A percentile compares a stretch with the other conserved stretches of the same genome.
phyloP scores from a whole-genome alignment of 2,329 filamentous ascomycete genomes.

The Balansia obtecta region DNA sequence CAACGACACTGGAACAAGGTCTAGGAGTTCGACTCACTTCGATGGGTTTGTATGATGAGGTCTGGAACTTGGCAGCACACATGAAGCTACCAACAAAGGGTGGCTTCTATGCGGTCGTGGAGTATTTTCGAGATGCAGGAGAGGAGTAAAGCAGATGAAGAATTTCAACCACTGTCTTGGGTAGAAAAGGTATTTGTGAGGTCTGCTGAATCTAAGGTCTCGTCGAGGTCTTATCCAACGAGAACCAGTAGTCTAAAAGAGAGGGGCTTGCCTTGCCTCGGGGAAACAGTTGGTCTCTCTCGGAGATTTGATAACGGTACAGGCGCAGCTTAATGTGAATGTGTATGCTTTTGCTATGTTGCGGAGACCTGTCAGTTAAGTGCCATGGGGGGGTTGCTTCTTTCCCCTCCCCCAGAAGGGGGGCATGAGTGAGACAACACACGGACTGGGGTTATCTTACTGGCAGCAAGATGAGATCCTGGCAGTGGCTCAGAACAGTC shows the following conservation, averaged over 20 bases:
- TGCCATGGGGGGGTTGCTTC: slow-evolving; percentile 18
- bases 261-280: slow-evolving; percentile 14
- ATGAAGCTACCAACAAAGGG: slow-evolving; percentile 34
- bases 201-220: slow-evolving; percentile 25
- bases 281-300: slow-evolving; percentile 17
- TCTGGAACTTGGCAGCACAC: slow-evolving; percentile 45
- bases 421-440: slow-evolving; percentile 25
- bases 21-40: slow-evolving; percentile 37
- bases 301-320: slow-evolving; percentile 27
- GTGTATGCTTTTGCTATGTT: slow-evolving; percentile 20
- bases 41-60: slow-evolving; percentile 44
- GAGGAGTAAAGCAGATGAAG: slow-evolving; percentile 16
- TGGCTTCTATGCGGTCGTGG: slow-evolving; percentile 13
- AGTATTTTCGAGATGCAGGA: slow-evolving; percentile 23
- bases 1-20: slow-evolving; percentile 17
- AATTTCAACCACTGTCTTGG: slow-evolving; percentile 28
- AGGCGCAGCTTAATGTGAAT: slow-evolving; percentile 17
- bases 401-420: slow-evolving; percentile 15
- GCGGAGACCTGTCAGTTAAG: slow-evolving; percentile 19
- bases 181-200: slow-evolving; percentile 17
- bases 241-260: slow-evolving; percentile 18
- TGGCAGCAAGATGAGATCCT: slow-evolving; percentile 18
- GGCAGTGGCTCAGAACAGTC: slow-evolving; percentile 20
- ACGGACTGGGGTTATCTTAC: slow-evolving; percentile 20
- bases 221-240: slow-evolving; percentile 24